Base-by-base conservation (phyloP, 1,284 basidiomycete species). In the Hymenochaete sp. region DNA sequence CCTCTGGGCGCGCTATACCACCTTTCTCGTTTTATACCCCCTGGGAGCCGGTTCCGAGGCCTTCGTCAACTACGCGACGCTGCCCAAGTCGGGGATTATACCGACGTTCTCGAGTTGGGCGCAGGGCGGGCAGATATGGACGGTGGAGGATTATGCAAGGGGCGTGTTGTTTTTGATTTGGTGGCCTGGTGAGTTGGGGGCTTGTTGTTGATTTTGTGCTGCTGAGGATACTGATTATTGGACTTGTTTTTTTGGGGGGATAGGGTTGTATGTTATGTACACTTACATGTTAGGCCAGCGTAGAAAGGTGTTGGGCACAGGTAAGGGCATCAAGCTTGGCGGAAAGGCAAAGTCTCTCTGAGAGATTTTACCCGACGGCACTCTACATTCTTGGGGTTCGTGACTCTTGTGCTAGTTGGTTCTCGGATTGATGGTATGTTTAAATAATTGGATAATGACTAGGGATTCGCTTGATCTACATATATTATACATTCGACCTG, bases 11-110 rank as follows among this genome's bases (percentile, higher is more conserved):
- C 80, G 93, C 44, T 98, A 98, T 73, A 89, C 92, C 22, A 78
- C 89, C 4, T 98, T 98, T 68, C 93, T 87, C 63, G 56, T 93
- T 38, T 77, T 98, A 22, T 98, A 98, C 67, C 92, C 90, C 2
- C 65, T 93, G 37, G 95, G 95, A 40, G 95, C 95, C 1, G 75
- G 75, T 5, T 92, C 88, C 33, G 95, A 98, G 66, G 92, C 92
- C 0, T 78, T 86, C 60, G 73, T 95, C 49, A 86, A 83, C 57
- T 82, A 81, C 58, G 73, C 80, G 1, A 88, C 89, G 7, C 73
- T 97, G 25, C 86, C 86, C 2, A 52, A 63, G 21, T 70, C 70
- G 47, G 55, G 64, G 55, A 62, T 64, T 43, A 46, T 71, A 52
- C 56, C 63, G 56, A 9, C 49, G 50, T 42, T 56, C 54, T 16